Evolutionary conservation across 2,329 filamentous ascomycete genomes (phyloP).

Genomic region (Exophiala sp.): DNA sequence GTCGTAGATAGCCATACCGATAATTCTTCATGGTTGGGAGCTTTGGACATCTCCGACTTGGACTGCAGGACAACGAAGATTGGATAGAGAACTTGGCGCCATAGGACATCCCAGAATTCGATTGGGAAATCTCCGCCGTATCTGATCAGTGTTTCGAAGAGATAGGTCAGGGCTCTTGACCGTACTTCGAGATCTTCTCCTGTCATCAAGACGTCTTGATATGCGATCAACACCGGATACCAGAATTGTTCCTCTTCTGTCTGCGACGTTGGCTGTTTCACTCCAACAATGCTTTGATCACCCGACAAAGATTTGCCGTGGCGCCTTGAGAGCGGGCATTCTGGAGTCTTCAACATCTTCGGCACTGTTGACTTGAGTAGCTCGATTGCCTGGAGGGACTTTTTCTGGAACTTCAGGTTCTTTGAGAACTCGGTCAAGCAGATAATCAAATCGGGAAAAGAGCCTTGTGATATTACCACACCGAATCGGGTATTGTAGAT

Average conservation of each 20-base stretch:
- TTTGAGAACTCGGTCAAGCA: conserved; percentile 98
- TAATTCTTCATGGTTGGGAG: conserved; percentile 90
- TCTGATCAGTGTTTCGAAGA: conserved; percentile 87
- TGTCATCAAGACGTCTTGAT: conserved; percentile 98
- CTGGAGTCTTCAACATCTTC: conserved; percentile 91
- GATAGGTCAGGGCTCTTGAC: conserved; percentile 82
- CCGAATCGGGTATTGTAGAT: conserved; percentile 96
- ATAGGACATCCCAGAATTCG: conserved; percentile 98
- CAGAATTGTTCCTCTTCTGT: conserved; percentile 96
- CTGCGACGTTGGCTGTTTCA: conserved; percentile 68
- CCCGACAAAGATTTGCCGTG: conserved; percentile 48
- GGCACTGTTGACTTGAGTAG: conserved; percentile 89
- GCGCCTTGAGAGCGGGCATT: conserved; percentile 80
- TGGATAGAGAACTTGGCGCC: conserved; percentile 92
- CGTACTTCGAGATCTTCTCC: conserved; percentile 96
- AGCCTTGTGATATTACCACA: conserved; percentile 91
- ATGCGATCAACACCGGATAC: conserved; percentile 97
- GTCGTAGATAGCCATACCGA: conserved; percentile 99
- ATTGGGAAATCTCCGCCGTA: conserved; percentile 88
- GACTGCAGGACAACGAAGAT: conserved; percentile 98
- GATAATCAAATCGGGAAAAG: conserved; percentile 93
- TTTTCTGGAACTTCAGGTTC: conserved; percentile 98
- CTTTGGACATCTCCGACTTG: conserved; percentile 93
- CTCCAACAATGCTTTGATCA: conserved; percentile 45
- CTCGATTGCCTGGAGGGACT: conserved; percentile 93